Percentiles rank a stretch among this genome's conserved stretches.
phyloP scores from a whole-genome alignment of 495 filamentous ascomycete species.

The Xeromyces bisporus region DNA sequence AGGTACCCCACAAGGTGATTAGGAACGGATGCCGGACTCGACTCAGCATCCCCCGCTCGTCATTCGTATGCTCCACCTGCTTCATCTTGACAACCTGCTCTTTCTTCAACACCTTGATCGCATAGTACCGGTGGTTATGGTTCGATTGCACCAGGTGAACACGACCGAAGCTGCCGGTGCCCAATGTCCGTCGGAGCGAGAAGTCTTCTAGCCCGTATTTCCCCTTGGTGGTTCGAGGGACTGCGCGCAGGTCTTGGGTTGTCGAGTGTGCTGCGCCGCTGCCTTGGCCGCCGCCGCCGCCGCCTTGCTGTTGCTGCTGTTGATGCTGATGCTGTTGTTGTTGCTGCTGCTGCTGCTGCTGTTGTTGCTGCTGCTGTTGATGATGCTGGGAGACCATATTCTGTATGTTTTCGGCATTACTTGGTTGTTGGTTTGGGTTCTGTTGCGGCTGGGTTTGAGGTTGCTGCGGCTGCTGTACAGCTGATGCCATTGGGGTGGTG shows the following conservation, averaged over 20 bases:
- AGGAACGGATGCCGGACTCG: constrained; percentile 94
- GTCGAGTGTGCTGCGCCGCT: too few relatives aligned
- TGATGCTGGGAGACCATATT: constrained; percentile 22
- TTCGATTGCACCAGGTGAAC: constrained; percentile 93
- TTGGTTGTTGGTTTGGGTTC: constrained; percentile 13
- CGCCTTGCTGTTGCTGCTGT: too few relatives aligned
- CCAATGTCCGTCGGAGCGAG: constrained; percentile 69
- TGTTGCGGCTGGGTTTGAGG: constrained; percentile 7
- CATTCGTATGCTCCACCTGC: constrained; percentile 97
- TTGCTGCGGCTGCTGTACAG: constrained; percentile 3
- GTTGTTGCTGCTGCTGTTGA: constrained; percentile 12
- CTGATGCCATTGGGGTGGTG: background rate
- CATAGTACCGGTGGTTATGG: constrained; percentile 95
- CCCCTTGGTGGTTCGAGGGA: constrained; percentile 71
- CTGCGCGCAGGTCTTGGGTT: constrained; percentile 12
- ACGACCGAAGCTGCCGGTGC: constrained; percentile 90
- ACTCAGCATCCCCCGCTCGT: constrained; percentile 86
- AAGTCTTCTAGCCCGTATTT: constrained; percentile 93
- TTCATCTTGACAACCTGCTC: constrained; percentile 99
- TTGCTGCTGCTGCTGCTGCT: constrained; percentile 6
- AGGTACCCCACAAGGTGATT: constrained; percentile 95
- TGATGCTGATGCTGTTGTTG: too few relatives aligned
- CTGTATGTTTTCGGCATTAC: constrained; percentile 29
- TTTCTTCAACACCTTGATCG: constrained; percentile 96
- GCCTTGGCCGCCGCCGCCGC: too few relatives aligned